A percentile compares a stretch with the other conserved stretches of the same genome.
Evolutionary conservation across 257 asterid species (phyloP).

Genomic region (Solanum pinnatisectum): DNA sequence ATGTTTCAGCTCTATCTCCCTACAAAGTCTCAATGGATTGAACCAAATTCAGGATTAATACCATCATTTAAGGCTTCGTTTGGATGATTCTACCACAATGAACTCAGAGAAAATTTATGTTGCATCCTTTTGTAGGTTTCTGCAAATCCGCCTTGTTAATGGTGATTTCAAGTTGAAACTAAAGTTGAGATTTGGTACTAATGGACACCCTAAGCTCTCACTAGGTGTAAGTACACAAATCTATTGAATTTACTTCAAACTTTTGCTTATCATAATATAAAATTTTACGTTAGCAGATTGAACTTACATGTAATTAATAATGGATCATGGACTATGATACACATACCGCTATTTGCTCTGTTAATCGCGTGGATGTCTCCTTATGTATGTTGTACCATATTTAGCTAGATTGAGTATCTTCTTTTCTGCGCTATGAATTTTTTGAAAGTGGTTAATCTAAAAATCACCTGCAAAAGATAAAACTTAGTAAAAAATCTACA

Average conservation of each 20-base stretch:
- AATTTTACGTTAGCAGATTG: no score
- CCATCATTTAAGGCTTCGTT: neutral
- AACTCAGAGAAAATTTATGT: no score
- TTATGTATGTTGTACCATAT: no score
- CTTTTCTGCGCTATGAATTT: no score
- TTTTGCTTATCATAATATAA: neutral
- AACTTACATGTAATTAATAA: neutral
- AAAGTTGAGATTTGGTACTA: neutral
- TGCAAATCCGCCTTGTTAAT: neutral
- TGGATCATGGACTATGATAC: neutral
- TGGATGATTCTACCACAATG: neutral
- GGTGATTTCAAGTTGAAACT: neutral
- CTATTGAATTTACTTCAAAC: no score
- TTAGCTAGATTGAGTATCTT: neutral
- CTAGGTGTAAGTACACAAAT: no score
- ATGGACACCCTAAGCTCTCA: neutral
- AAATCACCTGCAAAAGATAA: neutral
- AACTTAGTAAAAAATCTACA: neutral
- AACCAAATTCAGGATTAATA: no score
- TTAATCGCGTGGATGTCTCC: neutral
- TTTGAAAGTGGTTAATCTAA: no score
- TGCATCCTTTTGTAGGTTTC: neutral
- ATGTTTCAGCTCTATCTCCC: no score
- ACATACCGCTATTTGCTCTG: neutral
- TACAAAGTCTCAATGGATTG: no score